Evolutionary conservation across 148 eudicot genomes (phyloP).

Genomic region (Rhododendron vialii): DNA sequence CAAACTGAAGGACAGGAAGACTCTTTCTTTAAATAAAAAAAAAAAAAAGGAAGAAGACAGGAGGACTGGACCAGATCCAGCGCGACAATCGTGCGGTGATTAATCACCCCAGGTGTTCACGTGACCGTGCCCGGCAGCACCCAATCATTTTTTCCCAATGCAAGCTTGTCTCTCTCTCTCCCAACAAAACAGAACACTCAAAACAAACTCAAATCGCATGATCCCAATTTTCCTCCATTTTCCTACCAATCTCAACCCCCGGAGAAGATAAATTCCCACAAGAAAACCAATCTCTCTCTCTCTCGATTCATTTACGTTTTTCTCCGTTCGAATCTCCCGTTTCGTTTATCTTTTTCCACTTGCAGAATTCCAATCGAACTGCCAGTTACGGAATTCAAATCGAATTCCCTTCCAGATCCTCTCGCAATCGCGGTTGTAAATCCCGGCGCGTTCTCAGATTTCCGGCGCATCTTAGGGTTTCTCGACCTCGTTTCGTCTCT

Average conservation of each 20-base stretch:
- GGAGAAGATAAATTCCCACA: background rate
- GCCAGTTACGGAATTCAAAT: background rate
- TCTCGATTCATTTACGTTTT: background rate
- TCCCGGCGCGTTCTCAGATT: background rate
- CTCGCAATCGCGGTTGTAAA: background rate
- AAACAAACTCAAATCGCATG: background rate
- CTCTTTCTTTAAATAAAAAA: no score
- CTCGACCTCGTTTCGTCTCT: background rate
- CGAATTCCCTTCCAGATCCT: background rate
- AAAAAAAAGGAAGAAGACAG: background rate
- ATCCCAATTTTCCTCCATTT: no score
- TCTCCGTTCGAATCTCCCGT: background rate
- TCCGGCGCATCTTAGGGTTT: background rate
- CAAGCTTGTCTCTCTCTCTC: background rate
- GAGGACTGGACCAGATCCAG: background rate
- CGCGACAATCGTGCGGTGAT: background rate
- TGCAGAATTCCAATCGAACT: background rate
- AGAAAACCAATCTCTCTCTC: background rate
- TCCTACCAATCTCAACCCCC: background rate
- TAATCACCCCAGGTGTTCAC: background rate
- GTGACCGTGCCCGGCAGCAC: background rate
- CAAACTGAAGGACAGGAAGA: background rate
- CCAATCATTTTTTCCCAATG: no score
- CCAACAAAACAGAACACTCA: background rate
- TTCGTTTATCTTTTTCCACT: background rate